A percentile compares a stretch with the other conserved stretches of the same genome.
Conservation (phyloP, 2,329 filamentous ascomycete species). For the Cladorrhinum sp. region DNA sequence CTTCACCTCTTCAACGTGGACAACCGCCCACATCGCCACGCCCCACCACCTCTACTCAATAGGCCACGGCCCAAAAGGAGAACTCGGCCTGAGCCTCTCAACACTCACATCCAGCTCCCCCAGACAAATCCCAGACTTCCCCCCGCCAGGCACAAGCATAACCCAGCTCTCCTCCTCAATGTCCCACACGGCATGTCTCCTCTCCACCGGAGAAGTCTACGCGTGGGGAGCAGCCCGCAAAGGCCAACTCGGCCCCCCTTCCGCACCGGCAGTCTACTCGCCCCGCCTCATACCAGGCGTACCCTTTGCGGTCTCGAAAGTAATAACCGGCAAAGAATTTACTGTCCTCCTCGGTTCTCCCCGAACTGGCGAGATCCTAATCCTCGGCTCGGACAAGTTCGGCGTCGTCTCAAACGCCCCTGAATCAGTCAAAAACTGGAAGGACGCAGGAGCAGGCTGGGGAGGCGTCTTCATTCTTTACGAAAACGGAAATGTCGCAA, state of each 20-base stretch:
- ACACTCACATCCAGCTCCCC: conserved; percentile 48
- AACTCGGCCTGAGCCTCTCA: conserved; percentile 62
- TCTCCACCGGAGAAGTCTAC: conserved; percentile 73
- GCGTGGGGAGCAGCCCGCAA: conserved; percentile 89
- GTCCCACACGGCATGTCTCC: conserved; percentile 70
- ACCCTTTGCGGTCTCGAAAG: conserved; percentile 61
- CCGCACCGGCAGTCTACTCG: conserved; percentile 47
- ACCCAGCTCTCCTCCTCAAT: conserved; percentile 69
- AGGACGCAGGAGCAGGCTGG: conserved; percentile 75
- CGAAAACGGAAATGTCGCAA: conserved; percentile 56
- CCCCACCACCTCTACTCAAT: conserved; percentile 56
- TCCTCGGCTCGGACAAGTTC: conserved; percentile 78
- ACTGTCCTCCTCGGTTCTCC: conserved; percentile 65
- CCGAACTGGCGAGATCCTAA: conserved; percentile 54
- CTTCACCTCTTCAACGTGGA: conserved; percentile 23
- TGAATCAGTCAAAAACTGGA: conserved; percentile 53
- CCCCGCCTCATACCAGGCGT: conserved; percentile 60
- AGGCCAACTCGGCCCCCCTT: conserved; percentile 69
- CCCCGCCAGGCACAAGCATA: conserved; percentile 56
- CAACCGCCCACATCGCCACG: conserved; percentile 45
- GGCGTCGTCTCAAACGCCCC: conserved; percentile 59
- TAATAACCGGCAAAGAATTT: conserved; percentile 80
- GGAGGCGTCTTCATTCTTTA: conserved; percentile 71
- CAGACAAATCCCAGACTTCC: conserved; percentile 57
- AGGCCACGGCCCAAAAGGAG: conserved; percentile 67